Percentiles rank a stretch among this genome's conserved stretches.
These are phyloP conservation scores for Aspergillus steynii DNA, from an alignment of 495 filamentous ascomycete genomes.

Conservation along the genomic window DNA sequence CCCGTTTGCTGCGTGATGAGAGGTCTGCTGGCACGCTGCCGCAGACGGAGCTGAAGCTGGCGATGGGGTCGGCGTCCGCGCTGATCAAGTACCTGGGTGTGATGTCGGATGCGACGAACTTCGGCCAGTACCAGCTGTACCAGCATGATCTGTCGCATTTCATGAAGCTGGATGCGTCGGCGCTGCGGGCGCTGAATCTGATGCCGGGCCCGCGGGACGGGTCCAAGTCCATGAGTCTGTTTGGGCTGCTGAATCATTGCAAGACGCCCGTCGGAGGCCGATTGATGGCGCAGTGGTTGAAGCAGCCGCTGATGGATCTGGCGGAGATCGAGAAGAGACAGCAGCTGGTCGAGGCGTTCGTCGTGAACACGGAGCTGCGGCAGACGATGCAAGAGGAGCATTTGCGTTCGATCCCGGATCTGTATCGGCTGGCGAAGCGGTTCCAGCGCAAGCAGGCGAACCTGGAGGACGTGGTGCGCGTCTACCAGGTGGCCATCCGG, in stretches of 20 bases:
- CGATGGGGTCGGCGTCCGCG: slow-evolving; percentile 93
- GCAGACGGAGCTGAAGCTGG: slow-evolving; percentile 91
- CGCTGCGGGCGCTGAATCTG: slow-evolving; percentile 89
- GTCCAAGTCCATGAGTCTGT: slow-evolving; percentile 96
- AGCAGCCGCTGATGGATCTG: slow-evolving; percentile 94
- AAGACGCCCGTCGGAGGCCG: slow-evolving; percentile 93
- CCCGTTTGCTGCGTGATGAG: slow-evolving; percentile 83
- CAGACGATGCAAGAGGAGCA: slow-evolving; percentile 99
- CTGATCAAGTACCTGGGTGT: slow-evolving; percentile 95
- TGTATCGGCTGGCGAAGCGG: slow-evolving; percentile 90
- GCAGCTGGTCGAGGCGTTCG: slow-evolving; percentile 93
- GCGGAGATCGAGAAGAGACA: slow-evolving; percentile 88
- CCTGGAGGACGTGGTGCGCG: slow-evolving; percentile 91
- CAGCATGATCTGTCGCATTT: slow-evolving; percentile 97
- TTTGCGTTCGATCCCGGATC: slow-evolving; percentile 87
- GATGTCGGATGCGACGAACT: slow-evolving; percentile 87
- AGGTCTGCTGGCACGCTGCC: slow-evolving; percentile 73
- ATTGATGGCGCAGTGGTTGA: slow-evolving; percentile 92
- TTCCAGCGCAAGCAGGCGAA: slow-evolving; percentile 90
- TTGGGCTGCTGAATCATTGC: slow-evolving; percentile 93
- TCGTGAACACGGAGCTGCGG: slow-evolving; percentile 86
- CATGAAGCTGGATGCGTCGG: slow-evolving; percentile 97
- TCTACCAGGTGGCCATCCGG: slow-evolving; percentile 91
- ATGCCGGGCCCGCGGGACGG: slow-evolving; percentile 96
- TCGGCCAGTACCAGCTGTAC: slow-evolving; percentile 94